Base-by-base conservation (phyloP, 257 asterid species). In the Petunia axillaris region DNA sequence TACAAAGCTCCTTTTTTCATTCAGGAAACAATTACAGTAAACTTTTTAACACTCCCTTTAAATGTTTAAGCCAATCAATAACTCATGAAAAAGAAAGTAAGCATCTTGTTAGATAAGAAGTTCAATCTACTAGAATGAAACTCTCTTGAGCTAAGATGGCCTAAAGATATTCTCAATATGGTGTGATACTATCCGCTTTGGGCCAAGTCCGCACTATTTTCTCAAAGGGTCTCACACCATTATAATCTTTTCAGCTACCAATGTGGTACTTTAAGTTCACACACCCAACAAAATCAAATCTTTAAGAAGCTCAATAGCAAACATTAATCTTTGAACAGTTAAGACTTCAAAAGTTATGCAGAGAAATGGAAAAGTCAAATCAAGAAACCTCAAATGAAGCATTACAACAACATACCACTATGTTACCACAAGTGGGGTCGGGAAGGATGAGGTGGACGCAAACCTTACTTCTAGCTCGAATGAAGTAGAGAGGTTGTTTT, bases 1-100 rank as follows among this genome's bases (percentile, higher is more conserved):
- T 6, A 66, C 44, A 66, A 50, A 67, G 55, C 76, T 41, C 76
- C 25, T 52, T 43, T 67, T 68, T 16, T 8, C 57, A n/a, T 68
- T 68, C 57, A 36, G 16, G 40, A 68, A 68, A 57, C 35, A 57
- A 15, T 15, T 57, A 57, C 15, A 55, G 36, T 57, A 8, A 1
- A 57, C 63, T 57, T 57, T 55, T 57, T 6, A 6, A 59, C 65
- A 59, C 65, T 59, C 9, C 16, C 39, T 7, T 59, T 59, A 59
- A 59, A 59, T 59, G 65, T 38, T 59, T 25, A 16, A 59, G 64
- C 64, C 11, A 59, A 59, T 59, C 4, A 59, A 59, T 16, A 59
- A 59, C 38, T 16, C 64, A 59, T 16, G 25, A 14, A 55, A 55
- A 55, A 55, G 62, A 55, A 55, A 57, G 36, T 6, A 57, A 57